Conservation (phyloP, 2,329 filamentous ascomycete species). For the Pseudocercospora macadamiae region DNA sequence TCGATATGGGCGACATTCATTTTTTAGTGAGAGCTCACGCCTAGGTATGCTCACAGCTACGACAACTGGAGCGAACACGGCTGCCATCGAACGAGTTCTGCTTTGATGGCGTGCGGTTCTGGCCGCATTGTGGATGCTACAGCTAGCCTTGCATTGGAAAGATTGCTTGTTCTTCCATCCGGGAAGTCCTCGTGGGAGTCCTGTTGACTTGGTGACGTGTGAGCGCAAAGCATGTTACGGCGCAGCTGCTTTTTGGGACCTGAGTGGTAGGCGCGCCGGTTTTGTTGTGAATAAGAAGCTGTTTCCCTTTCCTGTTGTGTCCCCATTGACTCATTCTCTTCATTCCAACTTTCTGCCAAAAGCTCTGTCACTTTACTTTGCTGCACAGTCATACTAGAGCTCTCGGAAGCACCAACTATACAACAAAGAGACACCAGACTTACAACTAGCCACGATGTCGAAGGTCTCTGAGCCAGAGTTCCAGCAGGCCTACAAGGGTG, state of each 20-base stretch:
- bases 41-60: neutral
- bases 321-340: slow-evolving; percentile 5
- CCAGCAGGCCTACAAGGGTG: slow-evolving; percentile 96
- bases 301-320: neutral
- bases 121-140: neutral
- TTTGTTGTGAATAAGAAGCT: slow-evolving; percentile 5
- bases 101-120: neutral
- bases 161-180: neutral
- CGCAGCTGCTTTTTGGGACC: neutral
- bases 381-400: neutral
- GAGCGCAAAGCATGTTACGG: too few relatives aligned
- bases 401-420: neutral
- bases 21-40: neutral
- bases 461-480: slow-evolving; percentile 94
- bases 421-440: neutral
- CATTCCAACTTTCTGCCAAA: neutral
- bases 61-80: neutral
- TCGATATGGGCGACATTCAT: neutral
- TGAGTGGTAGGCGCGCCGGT: neutral
- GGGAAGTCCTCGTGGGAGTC: slow-evolving; percentile 5
- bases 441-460: slow-evolving; percentile 48
- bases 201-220: neutral
- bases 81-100: neutral
- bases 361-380: neutral
- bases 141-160: neutral